Base-by-base conservation (phyloP, 202 grass and related monocot genomes). In the Dendrocalamus latiflorus region DNA sequence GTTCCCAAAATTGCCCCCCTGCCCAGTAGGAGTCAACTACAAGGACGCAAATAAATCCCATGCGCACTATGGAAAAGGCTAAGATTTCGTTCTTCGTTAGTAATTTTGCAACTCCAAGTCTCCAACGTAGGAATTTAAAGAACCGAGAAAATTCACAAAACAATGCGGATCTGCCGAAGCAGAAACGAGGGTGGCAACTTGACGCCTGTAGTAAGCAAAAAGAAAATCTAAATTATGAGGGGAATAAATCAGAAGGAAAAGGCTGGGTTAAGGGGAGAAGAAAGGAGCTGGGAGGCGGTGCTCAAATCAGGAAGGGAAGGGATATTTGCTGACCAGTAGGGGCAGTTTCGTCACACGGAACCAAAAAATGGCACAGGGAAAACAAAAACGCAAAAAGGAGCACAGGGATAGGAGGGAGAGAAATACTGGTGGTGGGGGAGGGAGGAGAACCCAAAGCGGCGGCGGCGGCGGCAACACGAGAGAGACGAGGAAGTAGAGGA, bases 361-460 rank as follows among this genome's bases (percentile, higher is more conserved):
- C 18, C n/a, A 13, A 65, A 81, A 67, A 60, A 8, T 11, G 39
- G 5, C 6, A 79, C 80, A 83, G 25, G 33, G 28, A 6, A 65
- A 70, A 77, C n/a, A 45, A 77, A 77, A 76, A 55, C 70, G 54
- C 16, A 8, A 61, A 59, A 81, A 73, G 58, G 15, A 50, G 73
- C 87, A 39, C 30, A 30, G 57, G 39, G 66, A 80, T 41, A 64
- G 83, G 83, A 24, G 56, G 59, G 70, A 72, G 33, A 71, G 63
- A 74, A 51, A 63, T 64, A 36, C 39, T 26, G 59, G 83, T 59
- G 81, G 72, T 70, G 66, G 59, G 66, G 66, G 67, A 16, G 59
- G 70, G 76, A 85, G 85, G 72, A 85, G 85, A 88, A 86, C 73
- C 86, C 78, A 78, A 81, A 73, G n/a, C n/a, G n/a, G 83, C 86